phyloP scores from a whole-genome alignment of 139 green algal genomes.

The Zygnema circumcarinatum region DNA sequence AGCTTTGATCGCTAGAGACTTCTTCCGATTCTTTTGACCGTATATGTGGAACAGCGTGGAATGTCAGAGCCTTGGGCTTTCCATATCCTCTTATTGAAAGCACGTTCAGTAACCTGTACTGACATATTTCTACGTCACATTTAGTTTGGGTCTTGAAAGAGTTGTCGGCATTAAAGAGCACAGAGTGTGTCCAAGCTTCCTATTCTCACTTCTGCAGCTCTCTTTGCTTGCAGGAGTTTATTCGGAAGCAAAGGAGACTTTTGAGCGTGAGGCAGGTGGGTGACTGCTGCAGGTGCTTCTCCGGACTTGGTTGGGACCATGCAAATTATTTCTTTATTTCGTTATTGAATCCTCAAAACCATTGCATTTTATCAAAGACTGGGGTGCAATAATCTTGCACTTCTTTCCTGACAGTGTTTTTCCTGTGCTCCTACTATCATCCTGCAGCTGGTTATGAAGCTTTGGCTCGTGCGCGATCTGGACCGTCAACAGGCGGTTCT shows the following conservation, averaged over 20 bases:
- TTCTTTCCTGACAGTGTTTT: too few relatives aligned
- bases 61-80: too few relatives aligned
- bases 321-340: neutral
- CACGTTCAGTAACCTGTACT: too few relatives aligned
- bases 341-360: too few relatives aligned
- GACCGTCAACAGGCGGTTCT: neutral
- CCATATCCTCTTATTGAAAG: too few relatives aligned
- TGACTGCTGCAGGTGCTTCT: neutral
- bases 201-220: too few relatives aligned
- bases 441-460: constrained; percentile 40
- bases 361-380: too few relatives aligned
- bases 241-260: constrained; percentile 28
- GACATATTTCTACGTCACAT: too few relatives aligned
- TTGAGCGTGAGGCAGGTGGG: constrained; percentile 37
- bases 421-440: neutral
- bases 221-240: constrained; percentile 39
- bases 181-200: too few relatives aligned
- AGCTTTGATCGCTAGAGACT: neutral
- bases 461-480: neutral
- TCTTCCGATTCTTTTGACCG: neutral
- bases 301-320: neutral
- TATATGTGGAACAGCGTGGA: neutral
- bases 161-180: too few relatives aligned
- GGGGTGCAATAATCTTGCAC: too few relatives aligned
- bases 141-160: too few relatives aligned